phyloP scores from a whole-genome alignment of 139 green algal genomes.

The Axilococcus clingmanii region DNA sequence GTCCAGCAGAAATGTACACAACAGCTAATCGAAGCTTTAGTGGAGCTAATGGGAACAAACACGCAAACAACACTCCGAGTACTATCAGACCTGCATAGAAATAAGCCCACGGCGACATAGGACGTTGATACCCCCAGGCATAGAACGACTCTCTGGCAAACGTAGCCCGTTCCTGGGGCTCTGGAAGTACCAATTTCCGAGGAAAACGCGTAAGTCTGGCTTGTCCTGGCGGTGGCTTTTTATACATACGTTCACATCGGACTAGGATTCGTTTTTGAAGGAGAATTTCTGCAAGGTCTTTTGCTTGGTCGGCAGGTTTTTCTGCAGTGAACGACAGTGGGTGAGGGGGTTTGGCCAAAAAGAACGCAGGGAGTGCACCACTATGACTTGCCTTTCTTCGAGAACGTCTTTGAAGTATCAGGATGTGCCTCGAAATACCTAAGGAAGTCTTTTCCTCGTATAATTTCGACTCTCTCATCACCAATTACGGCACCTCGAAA shows the following conservation, averaged over 20 bases:
- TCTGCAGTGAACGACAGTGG: background rate
- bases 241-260: conserved; percentile 43
- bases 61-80: conserved; percentile 34
- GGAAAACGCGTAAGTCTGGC: conserved; percentile 59
- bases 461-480: conserved; percentile 37
- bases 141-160: conserved; percentile 64
- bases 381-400: conserved; percentile 2
- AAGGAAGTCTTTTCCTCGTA: conserved; percentile 41
- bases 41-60: conserved; percentile 52
- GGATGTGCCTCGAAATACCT: conserved; percentile 18
- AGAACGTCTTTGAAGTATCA: conserved; percentile 1
- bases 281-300: conserved; percentile 27
- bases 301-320: conserved; percentile 5
- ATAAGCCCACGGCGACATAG: conserved; percentile 47
- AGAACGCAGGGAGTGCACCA: background rate
- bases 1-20: conserved; percentile 49
- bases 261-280: conserved; percentile 30
- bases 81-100: conserved; percentile 24
- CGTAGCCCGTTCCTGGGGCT: conserved; percentile 15
- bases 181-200: conserved; percentile 33
- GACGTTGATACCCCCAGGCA: conserved; percentile 58
- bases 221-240: conserved; percentile 60
- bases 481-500: conserved; percentile 19
- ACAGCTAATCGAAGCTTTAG: conserved; percentile 39
- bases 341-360: too few species aligned